Percentiles rank a stretch among this genome's conserved stretches.
These are phyloP conservation scores for Teunomyces pallodes DNA, from an alignment of 805 yeast species.

Conservation along the genomic window DNA sequence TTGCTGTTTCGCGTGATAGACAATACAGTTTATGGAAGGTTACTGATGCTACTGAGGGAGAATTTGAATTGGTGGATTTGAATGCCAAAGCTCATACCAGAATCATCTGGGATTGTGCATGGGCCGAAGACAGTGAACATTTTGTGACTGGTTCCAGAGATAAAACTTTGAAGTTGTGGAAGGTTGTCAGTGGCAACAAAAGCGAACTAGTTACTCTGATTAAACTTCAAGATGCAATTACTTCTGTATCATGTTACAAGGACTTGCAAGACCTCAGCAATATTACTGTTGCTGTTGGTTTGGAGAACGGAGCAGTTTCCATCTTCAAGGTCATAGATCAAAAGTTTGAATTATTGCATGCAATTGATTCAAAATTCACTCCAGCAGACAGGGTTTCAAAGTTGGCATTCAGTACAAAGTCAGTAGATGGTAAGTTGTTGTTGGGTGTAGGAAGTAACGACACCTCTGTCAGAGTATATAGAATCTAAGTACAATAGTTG, in stretches of 20 bases:
- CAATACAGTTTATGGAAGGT: conserved; percentile 71
- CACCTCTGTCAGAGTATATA: conserved; percentile 52
- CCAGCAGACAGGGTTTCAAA: conserved; percentile 66
- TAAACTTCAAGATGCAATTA: conserved; percentile 58
- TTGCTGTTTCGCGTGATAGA: conserved; percentile 88
- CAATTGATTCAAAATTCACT: conserved; percentile 38
- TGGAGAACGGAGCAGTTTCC: conserved; percentile 62
- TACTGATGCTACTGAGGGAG: conserved; percentile 20
- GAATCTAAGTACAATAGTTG: conserved; percentile 10
- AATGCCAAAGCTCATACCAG: conserved; percentile 81
- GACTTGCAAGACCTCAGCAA: conserved; percentile 21
- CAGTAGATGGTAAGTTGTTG: conserved; percentile 21
- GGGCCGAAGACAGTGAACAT: conserved; percentile 57
- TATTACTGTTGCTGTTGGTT: conserved; percentile 57
- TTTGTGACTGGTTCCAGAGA: conserved; percentile 90
- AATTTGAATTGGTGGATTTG: conserved; percentile 39
- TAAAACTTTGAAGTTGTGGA: conserved; percentile 74
- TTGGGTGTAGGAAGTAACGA: conserved; percentile 69
- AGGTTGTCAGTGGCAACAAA: conserved; percentile 29
- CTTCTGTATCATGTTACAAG: conserved; percentile 58
- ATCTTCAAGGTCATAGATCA: conserved; percentile 38
- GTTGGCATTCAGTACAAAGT: conserved; percentile 51
- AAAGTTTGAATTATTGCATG: conserved; percentile 19
- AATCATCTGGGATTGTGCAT: conserved; percentile 93
- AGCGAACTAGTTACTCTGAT: conserved; percentile 36